Conservation (phyloP, 495 filamentous ascomycete genomes). For the Aspergillus affinis region DNA sequence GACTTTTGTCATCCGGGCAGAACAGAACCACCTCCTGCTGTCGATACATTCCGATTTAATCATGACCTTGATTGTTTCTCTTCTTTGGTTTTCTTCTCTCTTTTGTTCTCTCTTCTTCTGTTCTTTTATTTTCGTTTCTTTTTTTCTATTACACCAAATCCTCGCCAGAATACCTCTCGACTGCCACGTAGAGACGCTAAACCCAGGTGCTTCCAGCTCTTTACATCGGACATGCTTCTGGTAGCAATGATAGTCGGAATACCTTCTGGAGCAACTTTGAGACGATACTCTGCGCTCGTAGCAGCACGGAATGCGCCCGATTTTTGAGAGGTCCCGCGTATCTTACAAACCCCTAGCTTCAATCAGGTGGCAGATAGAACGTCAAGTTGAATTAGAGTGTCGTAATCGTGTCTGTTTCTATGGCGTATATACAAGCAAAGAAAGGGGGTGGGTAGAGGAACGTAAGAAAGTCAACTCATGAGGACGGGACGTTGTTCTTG, state of each 20-base stretch:
- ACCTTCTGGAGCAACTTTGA: too few species aligned
- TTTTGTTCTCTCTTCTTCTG: not conserved
- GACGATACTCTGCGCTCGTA: too few species aligned
- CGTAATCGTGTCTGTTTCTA: slow-evolving; percentile 25
- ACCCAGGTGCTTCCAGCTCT: too few species aligned
- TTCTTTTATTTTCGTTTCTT: slow-evolving; percentile 1
- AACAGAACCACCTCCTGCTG: too few species aligned
- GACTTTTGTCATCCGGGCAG: slow-evolving; percentile 24
- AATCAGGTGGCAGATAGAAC: not conserved
- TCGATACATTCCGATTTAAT: not conserved
- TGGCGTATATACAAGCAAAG: slow-evolving; percentile 35
- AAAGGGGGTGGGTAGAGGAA: slow-evolving; percentile 4
- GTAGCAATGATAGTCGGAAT: too few species aligned
- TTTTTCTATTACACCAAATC: not conserved
- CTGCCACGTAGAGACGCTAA: not conserved
- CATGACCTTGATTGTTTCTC: not conserved
- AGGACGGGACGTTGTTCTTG: slow-evolving; percentile 59
- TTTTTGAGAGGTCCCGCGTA: not conserved
- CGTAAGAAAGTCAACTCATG: slow-evolving; percentile 24
- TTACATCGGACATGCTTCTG: too few species aligned
- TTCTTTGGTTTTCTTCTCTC: not conserved
- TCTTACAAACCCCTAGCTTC: not conserved
- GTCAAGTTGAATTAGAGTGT: slow-evolving; percentile 14
- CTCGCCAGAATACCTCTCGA: not conserved
- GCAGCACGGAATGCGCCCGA: not conserved